A percentile compares a stretch with the other conserved stretches of the same genome.
Evolutionary conservation across 768 basidiomycete species (phyloP).

Genomic region (Boletus fagicola): DNA sequence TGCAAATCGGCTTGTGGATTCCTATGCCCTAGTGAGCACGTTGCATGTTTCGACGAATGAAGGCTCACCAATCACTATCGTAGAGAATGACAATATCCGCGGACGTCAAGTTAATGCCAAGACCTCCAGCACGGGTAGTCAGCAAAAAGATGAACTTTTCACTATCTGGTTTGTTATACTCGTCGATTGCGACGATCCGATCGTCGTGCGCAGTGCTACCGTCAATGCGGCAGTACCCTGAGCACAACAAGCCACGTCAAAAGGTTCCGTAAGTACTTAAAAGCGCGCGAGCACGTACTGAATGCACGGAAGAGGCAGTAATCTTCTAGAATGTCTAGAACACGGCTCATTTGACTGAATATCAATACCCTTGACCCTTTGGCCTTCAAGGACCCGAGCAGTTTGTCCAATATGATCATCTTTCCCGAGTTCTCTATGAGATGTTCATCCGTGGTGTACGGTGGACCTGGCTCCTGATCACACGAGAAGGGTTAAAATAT

Average conservation of each 20-base stretch:
- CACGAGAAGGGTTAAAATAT: background rate
- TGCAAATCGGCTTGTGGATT: slow-evolving; percentile 99
- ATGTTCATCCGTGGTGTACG: slow-evolving; percentile 98
- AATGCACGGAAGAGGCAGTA: slow-evolving; percentile 90
- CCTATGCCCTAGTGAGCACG: slow-evolving; percentile 43
- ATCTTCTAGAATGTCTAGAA: slow-evolving; percentile 93
- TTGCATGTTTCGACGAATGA: background rate
- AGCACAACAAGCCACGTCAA: slow-evolving; percentile 2
- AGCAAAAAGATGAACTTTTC: slow-evolving; percentile 97
- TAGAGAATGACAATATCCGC: slow-evolving; percentile 96
- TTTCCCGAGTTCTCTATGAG: slow-evolving; percentile 92
- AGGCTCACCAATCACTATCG: slow-evolving; percentile 86
- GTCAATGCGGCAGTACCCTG: slow-evolving; percentile 96
- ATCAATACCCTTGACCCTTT: slow-evolving; percentile 96
- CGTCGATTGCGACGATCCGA: slow-evolving; percentile 93
- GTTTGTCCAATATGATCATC: slow-evolving; percentile 96
- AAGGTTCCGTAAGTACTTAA: background rate
- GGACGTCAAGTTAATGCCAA: slow-evolving; percentile 94
- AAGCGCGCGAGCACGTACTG: slow-evolving; percentile 50
- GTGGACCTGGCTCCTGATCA: slow-evolving; percentile 88
- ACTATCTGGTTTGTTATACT: slow-evolving; percentile 91
- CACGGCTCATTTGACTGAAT: slow-evolving; percentile 99
- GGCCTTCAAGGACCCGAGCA: slow-evolving; percentile 80
- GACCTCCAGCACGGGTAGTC: slow-evolving; percentile 93
- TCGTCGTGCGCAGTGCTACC: slow-evolving; percentile 96